Percentiles rank a stretch among this genome's conserved stretches.
Evolutionary conservation across 345 rosid genomes (phyloP).

Genomic region (Clausena lansium): DNA sequence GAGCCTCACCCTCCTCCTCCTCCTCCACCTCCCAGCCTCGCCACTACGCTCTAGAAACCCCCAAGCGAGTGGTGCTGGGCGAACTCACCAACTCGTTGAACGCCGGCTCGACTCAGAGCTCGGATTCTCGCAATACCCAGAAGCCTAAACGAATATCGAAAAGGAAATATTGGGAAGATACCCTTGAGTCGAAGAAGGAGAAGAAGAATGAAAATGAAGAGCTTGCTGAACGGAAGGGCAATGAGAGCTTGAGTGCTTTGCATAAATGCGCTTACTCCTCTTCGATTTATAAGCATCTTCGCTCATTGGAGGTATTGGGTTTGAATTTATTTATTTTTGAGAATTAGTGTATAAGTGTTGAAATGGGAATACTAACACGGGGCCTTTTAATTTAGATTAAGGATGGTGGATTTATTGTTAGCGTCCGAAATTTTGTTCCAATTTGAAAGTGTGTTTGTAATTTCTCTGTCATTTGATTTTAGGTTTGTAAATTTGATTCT

Average conservation of each 20-base stretch:
- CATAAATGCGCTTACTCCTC: slow-evolving; percentile 15
- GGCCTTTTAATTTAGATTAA: not conserved
- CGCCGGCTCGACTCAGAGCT: not conserved
- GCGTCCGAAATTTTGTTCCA: not conserved
- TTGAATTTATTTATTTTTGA: not conserved
- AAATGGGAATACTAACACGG: not conserved
- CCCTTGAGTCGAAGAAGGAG: not conserved
- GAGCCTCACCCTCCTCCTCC: not conserved
- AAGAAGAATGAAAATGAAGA: not conserved
- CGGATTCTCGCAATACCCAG: slow-evolving; percentile 3
- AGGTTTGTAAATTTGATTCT: not conserved
- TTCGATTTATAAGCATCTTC: slow-evolving; percentile 27
- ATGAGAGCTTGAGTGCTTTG: slow-evolving; percentile 8
- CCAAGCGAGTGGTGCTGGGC: slow-evolving; percentile 25
- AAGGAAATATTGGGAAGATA: not conserved
- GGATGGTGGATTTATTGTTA: not conserved
- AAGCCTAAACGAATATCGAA: slow-evolving; percentile 3
- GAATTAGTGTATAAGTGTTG: not conserved
- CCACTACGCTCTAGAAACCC: slow-evolving; percentile 2
- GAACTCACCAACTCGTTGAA: slow-evolving; percentile 23
- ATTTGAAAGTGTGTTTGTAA: not conserved
- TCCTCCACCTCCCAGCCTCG: no score
- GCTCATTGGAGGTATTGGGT: slow-evolving; percentile 29
- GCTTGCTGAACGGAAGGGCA: not conserved
- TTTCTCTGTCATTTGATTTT: not conserved